Conservation (phyloP, 345 rosid species). For the Lepidium africanum region DNA sequence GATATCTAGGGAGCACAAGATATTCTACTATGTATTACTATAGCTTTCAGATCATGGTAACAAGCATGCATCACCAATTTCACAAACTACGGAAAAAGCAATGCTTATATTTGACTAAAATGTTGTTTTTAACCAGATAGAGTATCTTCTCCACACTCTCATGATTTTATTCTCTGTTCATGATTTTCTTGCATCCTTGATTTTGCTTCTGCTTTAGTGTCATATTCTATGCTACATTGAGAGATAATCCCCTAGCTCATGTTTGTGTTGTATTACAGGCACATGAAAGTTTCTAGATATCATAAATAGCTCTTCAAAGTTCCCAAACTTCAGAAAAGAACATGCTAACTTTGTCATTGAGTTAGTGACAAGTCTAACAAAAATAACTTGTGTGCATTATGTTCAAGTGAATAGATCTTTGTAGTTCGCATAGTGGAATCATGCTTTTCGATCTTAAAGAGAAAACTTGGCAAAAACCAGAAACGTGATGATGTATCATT, state of each 20-base stretch:
- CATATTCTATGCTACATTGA: neutral
- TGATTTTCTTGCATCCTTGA: neutral
- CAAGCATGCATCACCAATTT: too few relatives aligned
- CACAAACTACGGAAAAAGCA: too few relatives aligned
- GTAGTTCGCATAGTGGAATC: neutral
- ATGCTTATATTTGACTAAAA: too few relatives aligned
- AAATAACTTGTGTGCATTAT: slow-evolving; percentile 90
- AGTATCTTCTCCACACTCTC: too few relatives aligned
- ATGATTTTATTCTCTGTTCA: too few relatives aligned
- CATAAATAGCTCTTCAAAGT: slow-evolving; percentile 70
- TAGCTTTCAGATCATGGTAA: too few relatives aligned
- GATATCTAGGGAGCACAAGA: too few relatives aligned
- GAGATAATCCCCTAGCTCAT: neutral
- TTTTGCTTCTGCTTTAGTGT: neutral
- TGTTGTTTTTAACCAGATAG: too few relatives aligned
- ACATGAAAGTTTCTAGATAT: slow-evolving; percentile 78
- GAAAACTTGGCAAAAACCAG: neutral
- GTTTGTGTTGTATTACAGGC: slow-evolving; percentile 42
- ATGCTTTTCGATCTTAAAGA: neutral
- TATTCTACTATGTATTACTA: too few relatives aligned
- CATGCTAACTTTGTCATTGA: slow-evolving; percentile 75
- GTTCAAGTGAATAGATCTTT: slow-evolving; percentile 52
- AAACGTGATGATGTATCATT: too few relatives aligned
- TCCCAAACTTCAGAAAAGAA: slow-evolving; percentile 71
- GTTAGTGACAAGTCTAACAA: slow-evolving; percentile 77